Percentiles rank a stretch among this genome's conserved stretches.
Conservation (phyloP, 768 basidiomycete genomes). For the Suillus paluster region DNA sequence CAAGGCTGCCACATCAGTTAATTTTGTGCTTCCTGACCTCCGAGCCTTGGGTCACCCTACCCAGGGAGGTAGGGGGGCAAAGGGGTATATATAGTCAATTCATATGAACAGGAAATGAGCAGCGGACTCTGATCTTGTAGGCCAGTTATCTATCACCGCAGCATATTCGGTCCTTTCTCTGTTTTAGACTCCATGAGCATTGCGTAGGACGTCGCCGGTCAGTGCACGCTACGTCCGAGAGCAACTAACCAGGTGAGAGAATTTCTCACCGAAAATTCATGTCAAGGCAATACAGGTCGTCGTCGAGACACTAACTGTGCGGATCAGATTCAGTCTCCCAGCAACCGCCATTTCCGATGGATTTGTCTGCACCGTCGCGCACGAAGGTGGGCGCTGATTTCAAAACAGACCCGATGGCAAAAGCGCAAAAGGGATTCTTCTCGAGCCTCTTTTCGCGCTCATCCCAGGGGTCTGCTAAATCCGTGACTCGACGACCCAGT, state of each 20-base stretch:
- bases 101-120: not conserved
- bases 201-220: not conserved
- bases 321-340: not conserved
- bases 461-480: not conserved
- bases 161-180: too few species aligned
- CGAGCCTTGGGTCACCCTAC: not conserved
- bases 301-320: not conserved
- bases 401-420: not conserved
- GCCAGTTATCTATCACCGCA: not conserved
- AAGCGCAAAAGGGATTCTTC: not conserved
- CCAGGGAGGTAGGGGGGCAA: not conserved
- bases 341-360: not conserved
- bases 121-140: not conserved
- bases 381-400: too few species aligned
- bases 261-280: not conserved
- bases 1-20: constrained; percentile 13
- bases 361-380: too few species aligned
- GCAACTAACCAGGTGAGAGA: not conserved
- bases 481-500: not conserved
- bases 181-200: not conserved
- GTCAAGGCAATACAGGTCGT: not conserved
- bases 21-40: not conserved
- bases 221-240: not conserved
- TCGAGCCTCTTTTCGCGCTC: not conserved
- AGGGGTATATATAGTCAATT: not conserved